phyloP scores from a whole-genome alignment of 2,329 filamentous ascomycete genomes.

The Penicillium thymicola region DNA sequence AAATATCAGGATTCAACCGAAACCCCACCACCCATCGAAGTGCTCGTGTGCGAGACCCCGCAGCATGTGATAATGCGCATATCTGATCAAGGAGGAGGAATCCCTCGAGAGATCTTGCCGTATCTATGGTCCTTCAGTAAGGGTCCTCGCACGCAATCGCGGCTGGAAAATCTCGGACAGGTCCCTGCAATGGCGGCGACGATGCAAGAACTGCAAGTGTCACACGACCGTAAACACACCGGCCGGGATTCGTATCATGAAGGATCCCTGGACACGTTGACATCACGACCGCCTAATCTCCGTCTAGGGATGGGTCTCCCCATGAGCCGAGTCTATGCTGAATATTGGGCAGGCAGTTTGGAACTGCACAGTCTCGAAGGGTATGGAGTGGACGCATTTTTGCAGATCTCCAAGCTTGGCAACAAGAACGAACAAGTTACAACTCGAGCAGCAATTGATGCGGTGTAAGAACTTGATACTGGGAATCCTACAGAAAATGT shows the following conservation, averaged over 20 bases:
- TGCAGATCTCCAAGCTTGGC: constrained; percentile 92
- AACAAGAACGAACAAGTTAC: constrained; percentile 97
- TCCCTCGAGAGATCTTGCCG: constrained; percentile 78
- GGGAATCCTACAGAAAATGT: not conserved
- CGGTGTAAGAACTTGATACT: constrained; percentile 52
- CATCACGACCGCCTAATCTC: constrained; percentile 78
- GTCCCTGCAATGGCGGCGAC: constrained; percentile 93
- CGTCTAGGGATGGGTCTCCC: constrained; percentile 90
- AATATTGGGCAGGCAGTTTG: constrained; percentile 94
- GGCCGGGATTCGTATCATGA: constrained; percentile 44
- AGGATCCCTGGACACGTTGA: constrained; percentile 74
- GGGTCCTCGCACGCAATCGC: constrained; percentile 71
- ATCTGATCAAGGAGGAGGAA: constrained; percentile 90
- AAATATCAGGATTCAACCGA: constrained; percentile 52
- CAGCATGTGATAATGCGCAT: constrained; percentile 96
- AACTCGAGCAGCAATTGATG: constrained; percentile 72
- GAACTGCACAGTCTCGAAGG: constrained; percentile 91
- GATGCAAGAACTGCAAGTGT: constrained; percentile 73
- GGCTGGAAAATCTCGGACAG: constrained; percentile 78
- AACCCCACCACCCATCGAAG: constrained; percentile 77
- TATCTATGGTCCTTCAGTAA: constrained; percentile 97
- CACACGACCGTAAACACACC: constrained; percentile 33
- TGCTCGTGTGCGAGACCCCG: constrained; percentile 88
- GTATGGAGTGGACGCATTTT: constrained; percentile 91
- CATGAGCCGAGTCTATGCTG: constrained; percentile 89